Conservation (phyloP, 1,139 yeast genomes). For the Hyphopichia burtonii region DNA sequence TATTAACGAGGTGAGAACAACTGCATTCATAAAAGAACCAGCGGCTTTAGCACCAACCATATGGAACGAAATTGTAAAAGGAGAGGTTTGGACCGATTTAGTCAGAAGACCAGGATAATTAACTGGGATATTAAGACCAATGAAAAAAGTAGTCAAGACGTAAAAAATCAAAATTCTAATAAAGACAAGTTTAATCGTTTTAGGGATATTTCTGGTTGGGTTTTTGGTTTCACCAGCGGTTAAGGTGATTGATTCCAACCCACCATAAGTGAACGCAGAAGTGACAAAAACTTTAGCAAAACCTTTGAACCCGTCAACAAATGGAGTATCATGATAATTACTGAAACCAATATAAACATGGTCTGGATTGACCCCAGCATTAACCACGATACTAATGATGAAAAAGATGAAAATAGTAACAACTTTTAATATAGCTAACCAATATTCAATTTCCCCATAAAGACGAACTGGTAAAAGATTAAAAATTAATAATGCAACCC, state of each 20-base stretch:
- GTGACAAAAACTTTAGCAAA: conserved; percentile 44
- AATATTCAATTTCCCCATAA: conserved; percentile 44
- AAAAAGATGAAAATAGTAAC: conserved; percentile 40
- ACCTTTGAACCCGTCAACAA: conserved; percentile 41
- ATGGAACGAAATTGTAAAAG: conserved; percentile 64
- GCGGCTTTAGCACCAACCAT: conserved; percentile 47
- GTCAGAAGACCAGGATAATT: conserved; percentile 39
- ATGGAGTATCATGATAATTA: conserved; percentile 43
- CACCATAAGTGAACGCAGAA: conserved; percentile 69
- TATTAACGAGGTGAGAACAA: conserved; percentile 41
- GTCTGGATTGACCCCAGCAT: conserved; percentile 32
- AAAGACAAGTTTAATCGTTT: conserved; percentile 58
- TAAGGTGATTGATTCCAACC: conserved; percentile 62
- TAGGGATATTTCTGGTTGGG: conserved; percentile 58
- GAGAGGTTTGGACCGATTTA: conserved; percentile 53
- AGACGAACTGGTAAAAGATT: conserved; percentile 56
- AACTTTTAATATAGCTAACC: conserved; percentile 38
- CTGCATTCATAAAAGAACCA: conserved; percentile 46
- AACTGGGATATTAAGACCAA: conserved; percentile 46
- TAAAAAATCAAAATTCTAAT: conserved; percentile 46
- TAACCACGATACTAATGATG: conserved; percentile 36
- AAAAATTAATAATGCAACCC: conserved; percentile 52
- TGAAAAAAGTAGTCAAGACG: conserved; percentile 41
- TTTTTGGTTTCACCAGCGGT: conserved; percentile 67
- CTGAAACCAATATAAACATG: conserved; percentile 40